These are phyloP conservation scores for Carex scoparia DNA, from an alignment of 176 grass and related monocot genomes.

Conservation along the genomic window DNA sequence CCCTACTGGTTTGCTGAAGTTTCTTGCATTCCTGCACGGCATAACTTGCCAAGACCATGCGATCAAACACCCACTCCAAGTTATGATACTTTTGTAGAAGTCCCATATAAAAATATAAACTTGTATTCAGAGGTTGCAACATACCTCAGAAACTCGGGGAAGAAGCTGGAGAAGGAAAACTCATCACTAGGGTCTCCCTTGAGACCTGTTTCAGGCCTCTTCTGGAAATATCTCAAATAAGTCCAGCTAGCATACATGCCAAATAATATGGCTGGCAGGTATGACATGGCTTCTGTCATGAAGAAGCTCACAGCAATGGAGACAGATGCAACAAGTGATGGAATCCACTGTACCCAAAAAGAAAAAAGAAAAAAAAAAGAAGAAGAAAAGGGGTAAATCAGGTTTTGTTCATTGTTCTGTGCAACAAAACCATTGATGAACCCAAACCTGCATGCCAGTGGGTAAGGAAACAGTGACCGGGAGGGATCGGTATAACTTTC, in stretches of 20 bases:
- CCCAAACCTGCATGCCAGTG: not conserved
- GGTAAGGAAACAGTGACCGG: not conserved
- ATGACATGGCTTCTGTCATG: conserved; percentile 52
- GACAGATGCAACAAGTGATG: conserved; percentile 59
- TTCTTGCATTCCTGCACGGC: not conserved
- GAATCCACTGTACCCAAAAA: conserved; percentile 51
- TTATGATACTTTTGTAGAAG: not conserved
- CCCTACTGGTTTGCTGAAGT: not conserved
- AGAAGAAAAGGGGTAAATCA: not conserved
- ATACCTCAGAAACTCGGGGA: conserved; percentile 87
- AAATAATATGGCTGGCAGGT: conserved; percentile 76
- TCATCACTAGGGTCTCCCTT: conserved; percentile 96
- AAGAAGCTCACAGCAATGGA: conserved; percentile 68
- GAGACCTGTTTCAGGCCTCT: conserved; percentile 69
- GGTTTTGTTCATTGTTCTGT: not conserved
- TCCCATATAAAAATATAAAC: not conserved
- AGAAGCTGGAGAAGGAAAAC: conserved; percentile 92
- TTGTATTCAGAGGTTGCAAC: conserved; percentile 3
- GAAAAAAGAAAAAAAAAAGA: not conserved
- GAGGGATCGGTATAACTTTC: not conserved
- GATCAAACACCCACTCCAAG: not conserved
- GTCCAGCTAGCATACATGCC: conserved; percentile 98
- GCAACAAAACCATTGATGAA: not conserved
- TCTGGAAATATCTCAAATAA: conserved; percentile 98
- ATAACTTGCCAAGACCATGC: not conserved